Evolutionary conservation across 495 filamentous ascomycete genomes (phyloP).

Genomic region (Penicillium roqueforti): DNA sequence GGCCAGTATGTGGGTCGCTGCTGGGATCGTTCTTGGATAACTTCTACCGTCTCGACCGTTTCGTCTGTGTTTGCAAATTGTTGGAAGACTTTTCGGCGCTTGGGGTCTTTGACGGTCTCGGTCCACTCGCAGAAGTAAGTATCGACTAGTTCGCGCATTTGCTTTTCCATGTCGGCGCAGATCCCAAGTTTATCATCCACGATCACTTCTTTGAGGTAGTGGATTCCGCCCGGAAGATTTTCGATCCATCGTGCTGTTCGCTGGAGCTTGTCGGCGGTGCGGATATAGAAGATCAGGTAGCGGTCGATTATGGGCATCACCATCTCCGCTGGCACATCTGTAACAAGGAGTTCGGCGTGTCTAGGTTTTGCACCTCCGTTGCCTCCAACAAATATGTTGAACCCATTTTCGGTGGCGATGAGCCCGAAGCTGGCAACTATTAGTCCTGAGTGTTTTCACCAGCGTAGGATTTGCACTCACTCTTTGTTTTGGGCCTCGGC

Average conservation of each 20-base stretch:
- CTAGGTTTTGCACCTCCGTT: constrained; percentile 88
- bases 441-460: constrained; percentile 7
- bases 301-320: constrained; percentile 85
- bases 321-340: constrained; percentile 83
- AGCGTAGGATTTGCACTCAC: constrained; percentile 39
- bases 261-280: constrained; percentile 92
- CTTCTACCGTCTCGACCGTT: constrained; percentile 63
- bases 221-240: constrained; percentile 78
- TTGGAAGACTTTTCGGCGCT: constrained; percentile 65
- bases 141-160: constrained; percentile 85
- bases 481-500: constrained; percentile 96
- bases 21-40: constrained; percentile 71
- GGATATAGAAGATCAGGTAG: constrained; percentile 95
- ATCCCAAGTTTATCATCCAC: constrained; percentile 89
- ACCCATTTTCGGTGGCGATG: constrained; percentile 92
- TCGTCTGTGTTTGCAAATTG: constrained; percentile 89
- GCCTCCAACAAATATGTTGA: constrained; percentile 90
- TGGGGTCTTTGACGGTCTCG: constrained; percentile 69
- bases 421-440: constrained; percentile 68
- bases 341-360: constrained; percentile 84
- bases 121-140: constrained; percentile 97
- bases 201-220: constrained; percentile 78
- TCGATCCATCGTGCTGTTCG: constrained; percentile 94
- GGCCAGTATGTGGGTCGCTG: constrained; percentile 81
- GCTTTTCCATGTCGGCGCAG: constrained; percentile 75